Evolutionary conservation across 2,329 filamentous ascomycete species (phyloP), one percentile per base, ranked within the genome.

Genomic region (Fusarium foetens): DNA sequence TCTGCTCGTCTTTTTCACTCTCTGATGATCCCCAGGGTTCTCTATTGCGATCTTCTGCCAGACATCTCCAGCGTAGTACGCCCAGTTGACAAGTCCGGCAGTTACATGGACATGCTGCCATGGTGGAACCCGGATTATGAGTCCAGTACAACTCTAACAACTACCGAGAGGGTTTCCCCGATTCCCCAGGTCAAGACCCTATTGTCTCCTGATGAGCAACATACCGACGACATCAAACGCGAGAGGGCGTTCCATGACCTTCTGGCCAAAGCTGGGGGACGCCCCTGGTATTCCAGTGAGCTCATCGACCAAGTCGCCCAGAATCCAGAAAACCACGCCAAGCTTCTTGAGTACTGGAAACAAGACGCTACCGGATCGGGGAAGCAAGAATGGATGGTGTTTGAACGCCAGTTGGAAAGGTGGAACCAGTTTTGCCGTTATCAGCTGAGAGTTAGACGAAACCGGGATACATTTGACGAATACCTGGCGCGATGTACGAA

Each of bases 381-480:
- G 16, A 53, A 52, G 9, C 58, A 66, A 17, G 52, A 55, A 13
- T 76, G 70, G 74, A 61, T 46, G 36, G 53, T 75, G 7, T 76
- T 73, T 52, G 66, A 66, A 49, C 70, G 48, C 36, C 75, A 76
- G 39, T 63, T 63, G 53, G 49, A 60, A 27, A 67, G 68, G 23
- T 76, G 75, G 75, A 58, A 64, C 25, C 39, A 49, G 5, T 76
- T 76, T 31, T 68, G 69, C 27, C 49, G 45, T 8, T 74, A 72
- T 48, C 75, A 76, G 31, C n/a, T 36, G 17, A 63, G 52, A 25
- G 64, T 66, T 54, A 75, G 74, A 42, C 53, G 31, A 29, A 55
- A 63, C 27, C 33, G 51, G 14, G 52, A 62, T 31, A 36, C 39
- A 16, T 71, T 71, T 36, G 29, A 36, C 8, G 46, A 71, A 55